Conservation (phyloP, 129 eudicot species). For the Helianthus annuus region HanXRQr2.0-SUNRISE NC_035448.2:20185697-20186196, state of each 20-base stretch:
- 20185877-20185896: constrained; percentile 78
- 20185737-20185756: constrained; percentile 95
- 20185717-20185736: constrained; percentile 80
- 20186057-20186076: too few relatives aligned
- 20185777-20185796: constrained; percentile 91
- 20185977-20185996: background rate
- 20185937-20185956: constrained; percentile 71
- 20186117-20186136: too few relatives aligned
- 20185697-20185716: constrained; percentile 98
- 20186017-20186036: too few relatives aligned
- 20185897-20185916: constrained; percentile 73
- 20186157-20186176: too few relatives aligned
- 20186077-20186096: too few relatives aligned
- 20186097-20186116: too few relatives aligned
- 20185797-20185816: constrained; percentile 95
- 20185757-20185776: constrained; percentile 97
- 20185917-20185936: constrained; percentile 67
- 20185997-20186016: background rate
- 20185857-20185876: constrained; percentile 96
- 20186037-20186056: too few relatives aligned
- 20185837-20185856: constrained; percentile 99
- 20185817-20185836: constrained; percentile 94
- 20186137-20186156: too few relatives aligned
- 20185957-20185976: background rate
- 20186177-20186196: too few relatives aligned